These are phyloP conservation scores for Diaporthe vaccinii DNA, from an alignment of 2,329 filamentous ascomycete species.

Conservation along the genomic window DNA sequence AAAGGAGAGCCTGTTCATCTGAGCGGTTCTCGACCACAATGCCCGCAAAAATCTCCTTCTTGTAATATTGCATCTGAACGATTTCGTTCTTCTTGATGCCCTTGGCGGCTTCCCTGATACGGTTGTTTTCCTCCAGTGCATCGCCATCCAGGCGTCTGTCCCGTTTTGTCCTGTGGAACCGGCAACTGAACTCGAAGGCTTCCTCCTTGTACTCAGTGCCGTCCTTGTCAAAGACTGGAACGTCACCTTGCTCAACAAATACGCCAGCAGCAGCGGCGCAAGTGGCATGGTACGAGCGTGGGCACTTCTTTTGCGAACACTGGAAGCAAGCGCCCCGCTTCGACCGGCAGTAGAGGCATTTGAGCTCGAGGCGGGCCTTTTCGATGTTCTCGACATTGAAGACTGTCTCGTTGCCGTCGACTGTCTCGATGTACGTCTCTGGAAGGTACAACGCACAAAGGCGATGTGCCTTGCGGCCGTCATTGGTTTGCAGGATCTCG, in stretches of 20 bases:
- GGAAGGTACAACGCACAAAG: conserved; percentile 92
- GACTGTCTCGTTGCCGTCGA: conserved; percentile 79
- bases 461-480: conserved; percentile 87
- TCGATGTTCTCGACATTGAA: conserved; percentile 85
- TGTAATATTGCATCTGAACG: conserved; percentile 87
- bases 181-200: conserved; percentile 93
- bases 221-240: conserved; percentile 90
- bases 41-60: conserved; percentile 91
- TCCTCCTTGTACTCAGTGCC: conserved; percentile 93
- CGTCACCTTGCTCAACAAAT: conserved; percentile 87
- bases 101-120: conserved; percentile 77
- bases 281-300: conserved; percentile 92
- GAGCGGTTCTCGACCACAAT: conserved; percentile 85
- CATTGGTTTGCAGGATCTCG: conserved; percentile 87
- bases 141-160: conserved; percentile 80
- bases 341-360: conserved; percentile 94
- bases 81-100: conserved; percentile 80
- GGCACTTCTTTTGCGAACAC: conserved; percentile 95
- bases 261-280: conserved; percentile 94
- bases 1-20: conserved; percentile 80
- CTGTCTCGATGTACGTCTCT: conserved; percentile 86
- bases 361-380: conserved; percentile 89
- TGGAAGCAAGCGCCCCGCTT: conserved; percentile 98
- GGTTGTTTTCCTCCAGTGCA: conserved; percentile 76
- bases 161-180: conserved; percentile 91